Evolutionary conservation across 2,329 filamentous ascomycete genomes (phyloP).

Genomic region (Ophiostoma ulmi): DNA sequence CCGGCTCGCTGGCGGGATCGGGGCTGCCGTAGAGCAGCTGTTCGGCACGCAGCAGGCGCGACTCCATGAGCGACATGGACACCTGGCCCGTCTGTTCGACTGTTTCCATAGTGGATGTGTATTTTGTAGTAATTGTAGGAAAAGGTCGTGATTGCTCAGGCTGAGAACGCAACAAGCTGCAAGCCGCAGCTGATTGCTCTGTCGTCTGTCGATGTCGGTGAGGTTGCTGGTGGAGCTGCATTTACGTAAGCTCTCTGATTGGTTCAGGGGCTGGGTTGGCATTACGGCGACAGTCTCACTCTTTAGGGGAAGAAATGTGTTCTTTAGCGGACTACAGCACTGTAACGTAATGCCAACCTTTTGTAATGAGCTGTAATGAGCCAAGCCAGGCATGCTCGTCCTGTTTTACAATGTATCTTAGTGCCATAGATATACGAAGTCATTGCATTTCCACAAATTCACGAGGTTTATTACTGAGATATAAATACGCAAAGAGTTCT

Average conservation of each 20-base stretch:
- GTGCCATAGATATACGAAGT: background rate
- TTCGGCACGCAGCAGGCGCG: conserved; percentile 55
- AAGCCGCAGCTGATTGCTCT: background rate
- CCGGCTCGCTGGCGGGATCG: conserved; percentile 4
- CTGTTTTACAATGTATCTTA: background rate
- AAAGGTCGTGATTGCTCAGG: no score
- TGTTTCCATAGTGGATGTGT: conserved; percentile 25
- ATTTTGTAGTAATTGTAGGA: no score
- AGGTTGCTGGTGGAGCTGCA: conserved; percentile 30
- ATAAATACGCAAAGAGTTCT: background rate
- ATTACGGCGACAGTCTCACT: background rate
- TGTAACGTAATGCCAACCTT: conserved; percentile 9
- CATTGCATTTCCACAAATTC: background rate
- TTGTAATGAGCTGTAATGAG: background rate
- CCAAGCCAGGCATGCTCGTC: background rate
- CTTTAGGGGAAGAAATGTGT: background rate
- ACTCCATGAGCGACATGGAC: conserved; percentile 53
- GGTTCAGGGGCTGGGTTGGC: background rate
- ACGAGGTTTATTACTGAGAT: background rate
- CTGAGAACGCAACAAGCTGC: background rate
- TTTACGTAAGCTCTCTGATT: background rate
- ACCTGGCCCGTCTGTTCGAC: conserved; percentile 51
- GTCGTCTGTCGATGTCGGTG: conserved; percentile 29
- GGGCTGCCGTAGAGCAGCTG: conserved; percentile 51
- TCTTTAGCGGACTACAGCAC: background rate